A percentile compares a stretch with the other conserved stretches of the same genome.
These are phyloP conservation scores for Magnaporthales sp. DNA, from an alignment of 2,329 filamentous ascomycete genomes.

Conservation along the genomic window DNA sequence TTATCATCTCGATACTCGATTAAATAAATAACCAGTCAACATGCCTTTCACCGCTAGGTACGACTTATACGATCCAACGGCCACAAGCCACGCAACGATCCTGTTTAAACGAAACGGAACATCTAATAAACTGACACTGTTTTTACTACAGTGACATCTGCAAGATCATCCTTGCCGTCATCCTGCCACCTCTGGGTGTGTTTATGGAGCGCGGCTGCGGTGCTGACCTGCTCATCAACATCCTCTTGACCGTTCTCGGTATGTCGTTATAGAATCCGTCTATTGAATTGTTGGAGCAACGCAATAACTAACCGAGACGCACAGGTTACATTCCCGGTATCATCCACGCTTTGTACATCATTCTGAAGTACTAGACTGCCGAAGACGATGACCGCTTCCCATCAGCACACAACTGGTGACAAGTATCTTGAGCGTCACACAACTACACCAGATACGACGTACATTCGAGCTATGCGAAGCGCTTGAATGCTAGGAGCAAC, in stretches of 20 bases:
- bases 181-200: slow-evolving; percentile 84
- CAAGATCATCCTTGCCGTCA: slow-evolving; percentile 75
- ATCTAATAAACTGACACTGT: slow-evolving; percentile 4
- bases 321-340: slow-evolving; percentile 64
- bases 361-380: slow-evolving; percentile 67
- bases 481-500: background rate
- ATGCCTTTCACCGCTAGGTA: slow-evolving; percentile 55
- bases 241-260: slow-evolving; percentile 71
- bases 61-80: slow-evolving; percentile 14
- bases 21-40: slow-evolving; percentile 17
- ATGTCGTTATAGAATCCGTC: slow-evolving; percentile 10
- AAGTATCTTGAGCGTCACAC: background rate
- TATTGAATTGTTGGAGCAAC: background rate
- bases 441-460: background rate
- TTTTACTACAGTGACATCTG: slow-evolving; percentile 39
- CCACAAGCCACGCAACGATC: background rate
- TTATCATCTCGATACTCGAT: slow-evolving; percentile 6
- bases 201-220: slow-evolving; percentile 91
- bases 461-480: background rate
- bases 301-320: background rate
- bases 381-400: background rate
- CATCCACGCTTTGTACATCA: slow-evolving; percentile 91
- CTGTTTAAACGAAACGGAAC: background rate
- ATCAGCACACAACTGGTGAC: background rate
- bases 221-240: slow-evolving; percentile 85